Percentiles rank a stretch among this genome's conserved stretches.
Evolutionary conservation across 2,329 filamentous ascomycete genomes (phyloP).

Genomic region (Arthroderma uncinatum): DNA sequence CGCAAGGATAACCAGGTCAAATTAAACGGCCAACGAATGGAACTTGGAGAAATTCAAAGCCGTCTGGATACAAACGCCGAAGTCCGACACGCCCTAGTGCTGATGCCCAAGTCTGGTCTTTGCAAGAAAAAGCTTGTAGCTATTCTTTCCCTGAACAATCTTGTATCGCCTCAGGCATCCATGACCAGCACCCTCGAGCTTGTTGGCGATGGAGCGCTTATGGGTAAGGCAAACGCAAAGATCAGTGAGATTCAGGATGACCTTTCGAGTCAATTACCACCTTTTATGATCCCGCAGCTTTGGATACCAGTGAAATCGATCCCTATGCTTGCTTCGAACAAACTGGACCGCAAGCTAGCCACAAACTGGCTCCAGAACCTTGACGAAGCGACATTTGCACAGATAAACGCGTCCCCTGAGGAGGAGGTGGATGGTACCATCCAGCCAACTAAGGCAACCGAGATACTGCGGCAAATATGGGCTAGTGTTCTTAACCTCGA

Average conservation of each 20-base stretch:
- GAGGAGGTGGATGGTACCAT: neutral
- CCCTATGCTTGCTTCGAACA: conserved; percentile 12
- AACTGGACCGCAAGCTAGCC: conserved; percentile 23
- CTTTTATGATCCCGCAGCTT: conserved; percentile 14
- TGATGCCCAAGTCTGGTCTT: conserved; percentile 34
- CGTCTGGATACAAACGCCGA: conserved; percentile 25
- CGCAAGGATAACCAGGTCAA: conserved; percentile 59
- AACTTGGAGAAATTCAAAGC: conserved; percentile 42
- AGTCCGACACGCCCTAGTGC: conserved; percentile 33
- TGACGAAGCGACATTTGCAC: conserved; percentile 30
- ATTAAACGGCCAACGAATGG: conserved; percentile 54
- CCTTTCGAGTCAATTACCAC: conserved; percentile 27
- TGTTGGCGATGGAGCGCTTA: conserved; percentile 19
- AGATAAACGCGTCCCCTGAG: conserved; percentile 30
- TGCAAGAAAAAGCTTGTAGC: conserved; percentile 37
- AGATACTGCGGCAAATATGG: conserved; percentile 21
- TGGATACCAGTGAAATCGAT: conserved; percentile 12
- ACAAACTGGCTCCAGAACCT: conserved; percentile 36
- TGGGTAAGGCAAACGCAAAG: conserved; percentile 19
- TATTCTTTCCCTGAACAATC: conserved; percentile 31
- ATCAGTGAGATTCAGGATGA: conserved; percentile 28
- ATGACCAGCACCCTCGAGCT: conserved; percentile 26
- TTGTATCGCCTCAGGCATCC: conserved; percentile 13
- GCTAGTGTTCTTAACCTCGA: conserved; percentile 29
- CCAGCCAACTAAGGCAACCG: conserved; percentile 15